Base-by-base conservation (phyloP, 108 stramenopile species). In the Cyclotella baltica region DNA sequence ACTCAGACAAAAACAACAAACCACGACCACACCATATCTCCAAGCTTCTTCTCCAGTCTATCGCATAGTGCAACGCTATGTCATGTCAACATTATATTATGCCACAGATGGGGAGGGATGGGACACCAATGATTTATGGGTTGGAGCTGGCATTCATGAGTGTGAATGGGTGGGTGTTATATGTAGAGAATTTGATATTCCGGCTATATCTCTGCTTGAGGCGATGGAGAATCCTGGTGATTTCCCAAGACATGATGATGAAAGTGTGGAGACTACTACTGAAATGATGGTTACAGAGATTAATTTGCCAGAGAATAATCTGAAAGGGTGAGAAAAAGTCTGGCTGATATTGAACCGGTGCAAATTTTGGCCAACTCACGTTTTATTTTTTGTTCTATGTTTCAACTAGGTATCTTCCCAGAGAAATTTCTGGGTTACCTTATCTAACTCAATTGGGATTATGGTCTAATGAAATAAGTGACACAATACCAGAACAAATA, bases 1-100 rank as follows among this genome's bases (percentile, higher is more conserved):
- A 55, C 22, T 2, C 10, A 18, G 31, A 33, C 0, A 15, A 61
- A 34, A 13, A 31, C 13, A 13, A n/a, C 16, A 34, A 33, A 11
- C 31, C 16, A 33, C 31, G 59, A 27, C 28, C 29, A 63, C 27
- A 40, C 48, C 67, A 0, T 83, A 83, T 53, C 61, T 83, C 0
- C 33, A 56, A 5, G 36, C 36, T 11, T 61, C 63, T 5, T 40
- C 76, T 2, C 83, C 83, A 0, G 74, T 76, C 31, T 83, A 83
- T 55, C 83, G 83, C 13, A 61, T 87, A 27, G 69, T 70, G 16
- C 86, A 87, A 59, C 69, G 86, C 0, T 87, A 73, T 57, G 70
- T 75, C 22, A 30, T 62, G 2, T 58, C 71, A 15, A 75, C 76
- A 10, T 55, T 87, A 2, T 87, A 81, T 28, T 81, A 61, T 69